Evolutionary conservation across 177 flowering plant species (phyloP).

Genomic region (Tripterygium wilfordii): DNA sequence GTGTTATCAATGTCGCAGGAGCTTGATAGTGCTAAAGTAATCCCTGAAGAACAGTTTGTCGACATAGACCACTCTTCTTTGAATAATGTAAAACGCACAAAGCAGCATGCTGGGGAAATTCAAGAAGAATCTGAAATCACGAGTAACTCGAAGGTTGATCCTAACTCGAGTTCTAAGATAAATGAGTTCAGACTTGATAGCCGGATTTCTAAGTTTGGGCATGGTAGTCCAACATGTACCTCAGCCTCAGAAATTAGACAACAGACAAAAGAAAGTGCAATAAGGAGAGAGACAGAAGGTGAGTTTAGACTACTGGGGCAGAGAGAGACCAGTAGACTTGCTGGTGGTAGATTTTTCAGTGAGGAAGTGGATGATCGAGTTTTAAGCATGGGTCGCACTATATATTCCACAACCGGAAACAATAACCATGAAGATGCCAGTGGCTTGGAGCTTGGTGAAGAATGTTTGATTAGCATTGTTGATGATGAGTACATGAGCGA

Average conservation of each 20-base stretch:
- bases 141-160: conserved; percentile 10
- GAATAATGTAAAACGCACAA: too few relatives aligned
- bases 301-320: conserved; percentile 56
- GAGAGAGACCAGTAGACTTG: too few relatives aligned
- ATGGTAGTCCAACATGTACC: conserved; percentile 3
- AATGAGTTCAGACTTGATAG: conserved; percentile 12
- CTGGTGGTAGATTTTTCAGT: conserved; percentile 43
- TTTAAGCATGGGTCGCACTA: conserved; percentile 30
- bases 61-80: conserved; percentile 15
- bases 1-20: conserved; percentile 42
- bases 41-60: conserved; percentile 27
- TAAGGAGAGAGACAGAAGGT: conserved; percentile 60
- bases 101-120: conserved; percentile 28
- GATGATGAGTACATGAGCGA: conserved; percentile 32
- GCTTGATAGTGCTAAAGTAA: conserved; percentile 27
- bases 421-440: conserved; percentile 18
- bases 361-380: conserved; percentile 34
- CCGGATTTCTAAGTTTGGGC: conserved; percentile 6
- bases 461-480: conserved; percentile 18
- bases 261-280: conserved; percentile 51
- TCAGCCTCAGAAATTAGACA: conserved; percentile 20
- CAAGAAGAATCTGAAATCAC: conserved; percentile 25
- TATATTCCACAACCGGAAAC: conserved; percentile 37
- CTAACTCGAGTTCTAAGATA: conserved; percentile 8
- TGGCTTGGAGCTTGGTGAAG: conserved; percentile 39